Evolutionary conservation across 768 basidiomycete genomes (phyloP).

Genomic region (Mycena belliarum): DNA sequence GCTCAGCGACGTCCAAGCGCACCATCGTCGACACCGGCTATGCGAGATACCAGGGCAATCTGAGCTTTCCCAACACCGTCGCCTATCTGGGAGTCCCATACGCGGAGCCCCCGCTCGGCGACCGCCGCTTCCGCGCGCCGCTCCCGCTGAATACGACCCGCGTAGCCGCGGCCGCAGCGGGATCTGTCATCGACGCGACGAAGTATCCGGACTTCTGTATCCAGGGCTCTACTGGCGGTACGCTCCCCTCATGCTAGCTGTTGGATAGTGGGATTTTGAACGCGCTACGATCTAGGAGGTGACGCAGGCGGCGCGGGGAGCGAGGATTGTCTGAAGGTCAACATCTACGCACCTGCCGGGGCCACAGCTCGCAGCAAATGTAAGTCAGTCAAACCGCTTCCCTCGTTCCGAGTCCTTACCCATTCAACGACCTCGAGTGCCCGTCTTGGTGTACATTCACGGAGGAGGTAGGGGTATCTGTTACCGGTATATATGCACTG

Average conservation of each 20-base stretch:
- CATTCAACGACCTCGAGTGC: slow-evolving; percentile 30
- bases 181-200: slow-evolving; percentile 50
- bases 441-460: slow-evolving; percentile 51
- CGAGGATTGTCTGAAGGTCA: slow-evolving; percentile 70
- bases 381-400: slow-evolving; percentile 29
- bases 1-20: background rate
- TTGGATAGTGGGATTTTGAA: no score
- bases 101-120: slow-evolving; percentile 57
- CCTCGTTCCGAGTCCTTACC: background rate
- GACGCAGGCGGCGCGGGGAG: slow-evolving; percentile 65
- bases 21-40: slow-evolving; percentile 58
- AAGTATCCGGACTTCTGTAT: slow-evolving; percentile 59
- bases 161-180: slow-evolving; percentile 35
- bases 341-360: slow-evolving; percentile 58
- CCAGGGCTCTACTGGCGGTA: slow-evolving; percentile 55
- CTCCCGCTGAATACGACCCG: slow-evolving; percentile 51
- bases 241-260: background rate
- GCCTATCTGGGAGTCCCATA: slow-evolving; percentile 62
- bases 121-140: slow-evolving; percentile 53
- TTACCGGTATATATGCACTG: no score
- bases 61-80: slow-evolving; percentile 50
- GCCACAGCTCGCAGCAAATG: slow-evolving; percentile 47
- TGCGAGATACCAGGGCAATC: slow-evolving; percentile 56
- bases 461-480: slow-evolving; percentile 49
- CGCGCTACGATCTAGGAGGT: slow-evolving; percentile 45